Evolutionary conservation across 768 basidiomycete genomes (phyloP).

Genomic region (Pulveroboletus sp.): DNA sequence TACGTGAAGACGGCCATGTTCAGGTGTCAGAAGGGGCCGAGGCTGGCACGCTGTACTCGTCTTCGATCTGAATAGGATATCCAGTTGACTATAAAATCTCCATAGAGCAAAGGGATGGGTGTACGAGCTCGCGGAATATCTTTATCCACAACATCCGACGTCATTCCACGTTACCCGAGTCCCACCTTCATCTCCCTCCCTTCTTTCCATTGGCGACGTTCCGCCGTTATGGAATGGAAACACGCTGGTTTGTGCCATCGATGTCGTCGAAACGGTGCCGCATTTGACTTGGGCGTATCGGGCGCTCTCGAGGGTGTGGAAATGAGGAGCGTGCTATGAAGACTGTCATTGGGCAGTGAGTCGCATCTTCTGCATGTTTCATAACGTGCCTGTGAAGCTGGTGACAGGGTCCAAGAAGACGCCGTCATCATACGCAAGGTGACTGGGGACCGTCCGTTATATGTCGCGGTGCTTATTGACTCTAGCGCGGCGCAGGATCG

Average conservation of each 20-base stretch:
- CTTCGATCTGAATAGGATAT: neutral
- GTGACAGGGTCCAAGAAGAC: slow-evolving; percentile 50
- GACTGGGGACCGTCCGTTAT: slow-evolving; percentile 17
- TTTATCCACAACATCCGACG: slow-evolving; percentile 56
- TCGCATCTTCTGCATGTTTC: slow-evolving; percentile 9
- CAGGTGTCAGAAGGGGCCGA: slow-evolving; percentile 26
- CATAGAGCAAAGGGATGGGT: slow-evolving; percentile 58
- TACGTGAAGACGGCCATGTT: slow-evolving; percentile 37
- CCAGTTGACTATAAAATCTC: neutral
- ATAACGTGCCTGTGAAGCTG: slow-evolving; percentile 4
- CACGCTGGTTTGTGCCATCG: slow-evolving; percentile 48
- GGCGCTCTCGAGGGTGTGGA: slow-evolving; percentile 16
- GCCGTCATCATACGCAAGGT: slow-evolving; percentile 59
- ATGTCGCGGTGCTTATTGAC: slow-evolving; percentile 17
- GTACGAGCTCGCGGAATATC: slow-evolving; percentile 64
- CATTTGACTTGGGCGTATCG: slow-evolving; percentile 44
- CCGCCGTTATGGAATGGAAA: slow-evolving; percentile 38
- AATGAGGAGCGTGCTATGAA: slow-evolving; percentile 50
- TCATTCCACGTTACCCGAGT: slow-evolving; percentile 48
- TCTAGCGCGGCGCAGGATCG: slow-evolving; percentile 37
- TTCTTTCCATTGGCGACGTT: slow-evolving; percentile 21
- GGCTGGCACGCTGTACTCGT: slow-evolving; percentile 21
- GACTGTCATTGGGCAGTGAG: slow-evolving; percentile 59
- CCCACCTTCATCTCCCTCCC: neutral
- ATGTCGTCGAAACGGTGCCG: slow-evolving; percentile 45